Evolutionary conservation across 495 filamentous ascomycete genomes (phyloP).

Genomic region (Neurospora sp.): DNA sequence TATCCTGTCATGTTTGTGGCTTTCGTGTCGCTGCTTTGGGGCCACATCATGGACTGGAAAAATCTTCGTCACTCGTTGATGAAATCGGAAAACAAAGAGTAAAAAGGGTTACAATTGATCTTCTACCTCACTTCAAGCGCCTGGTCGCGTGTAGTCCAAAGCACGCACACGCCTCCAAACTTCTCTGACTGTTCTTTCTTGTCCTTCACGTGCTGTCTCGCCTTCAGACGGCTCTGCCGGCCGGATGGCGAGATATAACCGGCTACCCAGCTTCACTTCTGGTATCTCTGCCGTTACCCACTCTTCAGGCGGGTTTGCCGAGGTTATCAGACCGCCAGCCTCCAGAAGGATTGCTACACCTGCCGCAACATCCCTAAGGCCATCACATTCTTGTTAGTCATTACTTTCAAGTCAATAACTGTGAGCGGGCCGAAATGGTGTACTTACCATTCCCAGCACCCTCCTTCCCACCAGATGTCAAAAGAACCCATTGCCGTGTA

Average conservation of each 20-base stretch:
- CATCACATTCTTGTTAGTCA: background rate
- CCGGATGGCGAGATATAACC: slow-evolving; percentile 57
- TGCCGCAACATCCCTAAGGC: slow-evolving; percentile 63
- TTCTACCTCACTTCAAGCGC: slow-evolving; percentile 4
- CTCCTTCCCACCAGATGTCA: slow-evolving; percentile 79
- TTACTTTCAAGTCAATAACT: background rate
- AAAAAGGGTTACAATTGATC: background rate
- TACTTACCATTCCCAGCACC: slow-evolving; percentile 63
- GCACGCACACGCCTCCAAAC: slow-evolving; percentile 54
- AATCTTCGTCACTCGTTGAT: background rate
- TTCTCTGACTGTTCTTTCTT: slow-evolving; percentile 57
- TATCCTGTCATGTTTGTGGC: background rate
- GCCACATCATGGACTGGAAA: background rate
- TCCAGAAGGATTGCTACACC: slow-evolving; percentile 69
- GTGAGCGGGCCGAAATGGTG: background rate
- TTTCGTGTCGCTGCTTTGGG: background rate
- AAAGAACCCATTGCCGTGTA: slow-evolving; percentile 59
- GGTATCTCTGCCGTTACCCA: slow-evolving; percentile 43
- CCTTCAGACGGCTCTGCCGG: slow-evolving; percentile 49
- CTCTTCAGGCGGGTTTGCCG: slow-evolving; percentile 53
- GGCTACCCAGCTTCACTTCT: slow-evolving; percentile 47
- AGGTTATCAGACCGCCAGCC: slow-evolving; percentile 58
- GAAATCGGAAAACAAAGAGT: background rate
- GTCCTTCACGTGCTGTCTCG: slow-evolving; percentile 51
- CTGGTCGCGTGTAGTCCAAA: slow-evolving; percentile 50